Base-by-base conservation (phyloP, 192 early-diverging fungal species). In the Allomyces macrogynus region DNA sequence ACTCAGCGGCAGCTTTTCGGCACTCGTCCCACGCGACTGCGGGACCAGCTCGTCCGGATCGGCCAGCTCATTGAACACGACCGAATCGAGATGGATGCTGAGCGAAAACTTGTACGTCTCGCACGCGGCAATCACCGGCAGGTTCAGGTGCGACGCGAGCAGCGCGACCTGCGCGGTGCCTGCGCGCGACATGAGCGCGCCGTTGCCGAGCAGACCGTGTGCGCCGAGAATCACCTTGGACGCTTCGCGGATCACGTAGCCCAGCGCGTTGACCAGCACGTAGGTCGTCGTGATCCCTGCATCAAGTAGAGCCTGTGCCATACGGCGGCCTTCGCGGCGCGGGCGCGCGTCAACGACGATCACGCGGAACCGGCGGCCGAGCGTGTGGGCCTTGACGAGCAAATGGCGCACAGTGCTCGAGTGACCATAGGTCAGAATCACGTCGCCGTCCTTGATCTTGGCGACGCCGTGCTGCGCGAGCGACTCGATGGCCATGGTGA, bases 51-150 rank as follows among this genome's bases (percentile, higher is more conserved):
- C 87, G 66, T 94, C 89, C 1, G 92, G 87, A 70, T 91, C 81
- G 72, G 87, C 92, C 65, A 94, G 82, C 74, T 99, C 96, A 74
- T 99, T 99, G 88, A 82, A 85, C 7, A 94, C 94, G 68, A 96
- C 88, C 18, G 93, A 90, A 74, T 99, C 96, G 23, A 99, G 75
- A 73, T 93, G 89, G 25, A 90, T 87, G 16, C 83, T 78, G 54
- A 95, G 89, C 65, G 84, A 85, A 67, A 99, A 97, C 78, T 99
- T 99, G 76, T 93, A 95, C 2, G 86, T 89, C 74, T 96, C 94
- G 71, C 92, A 92, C 63, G 86, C 80, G 7, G 91, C 90, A 74
- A 99, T 93, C 23, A 99, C 92, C 8, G 94, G 94, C n/a, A 97
- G 82, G 71, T 90, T 81, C 62, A 78, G 79, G 61, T 89, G 87